phyloP scores from a whole-genome alignment of 2,329 filamentous ascomycete species.

The Ophiosphaerella korrae region DNA sequence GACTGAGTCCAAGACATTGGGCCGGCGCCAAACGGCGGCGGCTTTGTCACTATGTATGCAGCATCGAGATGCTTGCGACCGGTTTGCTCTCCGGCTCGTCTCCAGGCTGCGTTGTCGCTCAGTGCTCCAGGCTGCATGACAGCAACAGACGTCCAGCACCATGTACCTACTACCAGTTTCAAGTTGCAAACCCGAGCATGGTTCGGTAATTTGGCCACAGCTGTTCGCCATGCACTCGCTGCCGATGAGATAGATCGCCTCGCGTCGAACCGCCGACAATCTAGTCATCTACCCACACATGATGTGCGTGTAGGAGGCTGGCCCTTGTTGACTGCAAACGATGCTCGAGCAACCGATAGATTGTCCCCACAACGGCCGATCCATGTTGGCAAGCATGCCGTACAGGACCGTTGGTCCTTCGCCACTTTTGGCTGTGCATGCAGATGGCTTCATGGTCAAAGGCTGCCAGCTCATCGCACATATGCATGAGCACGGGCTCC shows the following conservation, averaged over 20 bases:
- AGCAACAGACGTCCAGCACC: neutral
- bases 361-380: conserved; percentile 38
- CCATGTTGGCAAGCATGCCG: conserved; percentile 39
- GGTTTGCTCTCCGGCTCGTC: conserved; percentile 10
- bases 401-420: conserved; percentile 45
- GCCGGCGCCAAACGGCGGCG: conserved; percentile 37
- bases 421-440: conserved; percentile 38
- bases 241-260: conserved; percentile 10
- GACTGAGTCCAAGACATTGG: conserved; percentile 26
- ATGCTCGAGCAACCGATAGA: conserved; percentile 27
- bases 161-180: conserved; percentile 1
- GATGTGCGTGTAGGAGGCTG: conserved; percentile 26
- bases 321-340: conserved; percentile 24
- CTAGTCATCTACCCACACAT: conserved; percentile 2
- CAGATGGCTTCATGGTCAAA: conserved; percentile 42
- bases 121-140: conserved; percentile 4
- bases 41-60: conserved; percentile 27
- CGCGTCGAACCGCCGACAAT: conserved; percentile 3
- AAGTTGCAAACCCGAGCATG: conserved; percentile 3
- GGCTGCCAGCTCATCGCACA: conserved; percentile 47
- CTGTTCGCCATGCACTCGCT: conserved; percentile 9
- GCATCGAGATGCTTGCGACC: conserved; percentile 12
- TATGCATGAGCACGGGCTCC: conserved; percentile 43
- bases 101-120: conserved; percentile 26
- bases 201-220: conserved; percentile 12